Base-by-base conservation (phyloP, 1,284 basidiomycete genomes). In the Polyporus tsugae region DNA sequence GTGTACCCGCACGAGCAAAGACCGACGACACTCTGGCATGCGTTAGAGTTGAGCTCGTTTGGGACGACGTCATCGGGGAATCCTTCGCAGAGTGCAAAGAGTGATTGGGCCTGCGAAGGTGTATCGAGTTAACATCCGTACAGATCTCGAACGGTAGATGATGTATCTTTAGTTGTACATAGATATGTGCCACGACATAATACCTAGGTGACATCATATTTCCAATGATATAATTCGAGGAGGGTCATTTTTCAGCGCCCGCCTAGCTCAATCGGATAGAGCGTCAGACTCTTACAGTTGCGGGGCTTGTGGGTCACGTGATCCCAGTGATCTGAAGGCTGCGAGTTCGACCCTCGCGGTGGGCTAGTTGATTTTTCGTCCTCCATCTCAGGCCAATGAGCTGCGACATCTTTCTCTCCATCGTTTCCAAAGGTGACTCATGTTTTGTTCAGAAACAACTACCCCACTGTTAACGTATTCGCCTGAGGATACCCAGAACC, bases 281-380 rank as follows among this genome's bases (percentile, higher is more conserved):
- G 90, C 91, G 89, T 91, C 89, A 91, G 91, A 91, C 91, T 91
- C 76, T 78, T 79, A 78, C 4, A 13, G 17, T 7, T 10, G 53
- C 29, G 0, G 53, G 53, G 29, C 13, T 55, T 2, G 6, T 15
- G n/a, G n/a, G 53, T 17, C 53, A 58, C 17, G 63, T 59, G 55
- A 90, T 90, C 89, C 4, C 10, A 4, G 22, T 11, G 22, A 49
- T 49, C 46, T 91, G 91, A 92, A 92, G 91, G 91, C 90, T 93
- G 91, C 91, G 90, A 92, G 92, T 93, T 93, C 91, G 91, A 92
- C 90, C 90, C 91, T 91, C 91, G 90, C 91, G 90, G 90, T 93
- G 91, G 91, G 90, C 91, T 92, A 90, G 19, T 67, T 2, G 17
- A 44, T 70, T 67, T 70, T 46, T 36, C n/a, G n/a, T n/a, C n/a